Conservation (phyloP, 192 early-diverging fungal genomes). For the Phlyctochytrium bullatum region DNA sequence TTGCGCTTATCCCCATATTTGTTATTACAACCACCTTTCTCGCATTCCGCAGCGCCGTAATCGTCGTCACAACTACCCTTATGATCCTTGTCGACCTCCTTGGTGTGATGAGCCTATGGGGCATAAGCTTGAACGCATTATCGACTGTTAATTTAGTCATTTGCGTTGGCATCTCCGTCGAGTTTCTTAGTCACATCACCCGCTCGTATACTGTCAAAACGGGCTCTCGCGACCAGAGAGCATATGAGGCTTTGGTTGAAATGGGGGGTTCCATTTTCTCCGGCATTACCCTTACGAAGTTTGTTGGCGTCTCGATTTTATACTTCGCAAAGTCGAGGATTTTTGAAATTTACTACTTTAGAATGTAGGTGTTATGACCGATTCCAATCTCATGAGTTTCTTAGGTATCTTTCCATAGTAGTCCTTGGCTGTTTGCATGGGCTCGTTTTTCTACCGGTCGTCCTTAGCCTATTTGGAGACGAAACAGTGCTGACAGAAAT, state of each 20-base stretch:
- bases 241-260: neutral
- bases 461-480: neutral
- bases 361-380: slow-evolving; percentile 3
- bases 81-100: neutral
- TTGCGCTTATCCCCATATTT: neutral
- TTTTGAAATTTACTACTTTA: slow-evolving; percentile 1
- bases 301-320: neutral
- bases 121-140: neutral
- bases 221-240: neutral
- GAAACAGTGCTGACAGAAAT: neutral
- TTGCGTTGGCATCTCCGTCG: neutral
- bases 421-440: neutral
- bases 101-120: neutral
- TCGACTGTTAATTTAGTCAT: neutral
- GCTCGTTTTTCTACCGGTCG: neutral
- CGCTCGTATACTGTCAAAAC: neutral
- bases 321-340: neutral
- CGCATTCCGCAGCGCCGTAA: neutral
- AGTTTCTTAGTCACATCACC: neutral
- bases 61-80: neutral
- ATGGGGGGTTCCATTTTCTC: neutral
- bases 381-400: too few species aligned
- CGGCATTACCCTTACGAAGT: neutral
- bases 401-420: neutral
- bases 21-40: neutral